Percentiles rank a stretch among this genome's conserved stretches.
These are phyloP conservation scores for Pythium plurisporium DNA, from an alignment of 352 stramenopile species.

Conservation along the genomic window DNA sequence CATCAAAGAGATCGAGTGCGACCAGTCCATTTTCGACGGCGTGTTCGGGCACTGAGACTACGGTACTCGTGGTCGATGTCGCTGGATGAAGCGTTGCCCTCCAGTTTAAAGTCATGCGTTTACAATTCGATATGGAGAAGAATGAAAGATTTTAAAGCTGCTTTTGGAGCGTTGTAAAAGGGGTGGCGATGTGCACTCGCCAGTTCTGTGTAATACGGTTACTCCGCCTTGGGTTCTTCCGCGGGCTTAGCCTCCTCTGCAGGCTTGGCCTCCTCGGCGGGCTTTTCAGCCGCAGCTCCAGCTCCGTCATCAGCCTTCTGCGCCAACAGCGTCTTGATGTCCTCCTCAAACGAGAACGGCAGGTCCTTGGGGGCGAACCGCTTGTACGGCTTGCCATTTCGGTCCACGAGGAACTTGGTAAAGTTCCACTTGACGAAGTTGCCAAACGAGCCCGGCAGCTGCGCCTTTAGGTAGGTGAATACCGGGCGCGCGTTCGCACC, in stretches of 20 bases:
- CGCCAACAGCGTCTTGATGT: conserved; percentile 72
- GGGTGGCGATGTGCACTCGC: too few relatives aligned
- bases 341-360: conserved; percentile 68
- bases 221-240: conserved; percentile 24
- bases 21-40: conserved; percentile 19
- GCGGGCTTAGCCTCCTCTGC: conserved; percentile 18
- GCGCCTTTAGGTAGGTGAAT: conserved; percentile 80
- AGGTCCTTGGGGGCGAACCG: conserved; percentile 67
- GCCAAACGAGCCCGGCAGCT: conserved; percentile 34
- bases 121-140: too few relatives aligned
- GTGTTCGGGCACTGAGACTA: not conserved
- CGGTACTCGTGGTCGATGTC: too few relatives aligned
- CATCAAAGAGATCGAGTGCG: conserved; percentile 16
- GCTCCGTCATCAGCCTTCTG: conserved; percentile 26
- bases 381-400: conserved; percentile 69
- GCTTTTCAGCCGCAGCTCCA: not conserved
- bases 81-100: too few relatives aligned
- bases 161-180: too few relatives aligned
- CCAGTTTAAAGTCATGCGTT: not conserved
- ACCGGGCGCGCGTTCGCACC: conserved; percentile 67
- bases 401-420: conserved; percentile 89
- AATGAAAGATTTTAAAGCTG: too few relatives aligned
- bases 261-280: conserved; percentile 3
- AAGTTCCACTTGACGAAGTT: conserved; percentile 90
- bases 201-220: not conserved